Conservation (phyloP, 2,329 filamentous ascomycete genomes). For the Lachnellula arida region DNA sequence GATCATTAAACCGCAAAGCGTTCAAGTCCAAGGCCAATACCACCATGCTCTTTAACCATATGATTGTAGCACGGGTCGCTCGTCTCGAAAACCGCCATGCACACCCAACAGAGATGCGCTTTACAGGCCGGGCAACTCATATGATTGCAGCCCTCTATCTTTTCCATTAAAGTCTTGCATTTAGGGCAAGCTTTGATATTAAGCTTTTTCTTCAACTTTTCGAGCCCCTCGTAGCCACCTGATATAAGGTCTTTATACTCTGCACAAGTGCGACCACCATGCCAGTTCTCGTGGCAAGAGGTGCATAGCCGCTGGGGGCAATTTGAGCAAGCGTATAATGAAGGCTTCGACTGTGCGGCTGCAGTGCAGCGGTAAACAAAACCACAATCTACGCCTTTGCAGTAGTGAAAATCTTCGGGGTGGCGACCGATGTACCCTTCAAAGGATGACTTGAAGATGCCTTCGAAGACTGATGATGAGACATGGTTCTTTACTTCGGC, state of each 20-base stretch:
- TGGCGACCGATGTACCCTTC: not conserved
- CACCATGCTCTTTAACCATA: not conserved
- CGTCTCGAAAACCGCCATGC: not conserved
- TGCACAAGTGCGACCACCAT: constrained; percentile 6
- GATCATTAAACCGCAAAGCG: not conserved
- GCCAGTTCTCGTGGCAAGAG: not conserved
- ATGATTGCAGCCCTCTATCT: not conserved
- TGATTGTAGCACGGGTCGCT: not conserved
- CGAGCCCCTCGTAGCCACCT: constrained; percentile 1
- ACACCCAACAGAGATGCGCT: not conserved
- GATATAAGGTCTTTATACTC: constrained; percentile 7
- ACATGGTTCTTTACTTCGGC: constrained; percentile 16
- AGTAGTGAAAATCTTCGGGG: not conserved
- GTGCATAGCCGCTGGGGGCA: constrained; percentile 2
- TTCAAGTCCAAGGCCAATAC: not conserved
- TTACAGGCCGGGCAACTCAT: not conserved
- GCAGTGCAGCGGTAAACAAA: not conserved
- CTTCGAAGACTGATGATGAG: not conserved
- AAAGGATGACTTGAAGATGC: not conserved
- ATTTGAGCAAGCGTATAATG: not conserved
- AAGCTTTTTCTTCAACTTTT: not conserved
- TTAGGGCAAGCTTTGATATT: not conserved
- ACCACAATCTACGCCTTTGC: not conserved
- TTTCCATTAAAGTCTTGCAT: not conserved
- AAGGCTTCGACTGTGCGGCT: not conserved